A percentile compares a stretch with the other conserved stretches of the same genome.
These are phyloP conservation scores for Penicillium diatomitis DNA, from an alignment of 495 filamentous ascomycete species.

Conservation along the genomic window DNA sequence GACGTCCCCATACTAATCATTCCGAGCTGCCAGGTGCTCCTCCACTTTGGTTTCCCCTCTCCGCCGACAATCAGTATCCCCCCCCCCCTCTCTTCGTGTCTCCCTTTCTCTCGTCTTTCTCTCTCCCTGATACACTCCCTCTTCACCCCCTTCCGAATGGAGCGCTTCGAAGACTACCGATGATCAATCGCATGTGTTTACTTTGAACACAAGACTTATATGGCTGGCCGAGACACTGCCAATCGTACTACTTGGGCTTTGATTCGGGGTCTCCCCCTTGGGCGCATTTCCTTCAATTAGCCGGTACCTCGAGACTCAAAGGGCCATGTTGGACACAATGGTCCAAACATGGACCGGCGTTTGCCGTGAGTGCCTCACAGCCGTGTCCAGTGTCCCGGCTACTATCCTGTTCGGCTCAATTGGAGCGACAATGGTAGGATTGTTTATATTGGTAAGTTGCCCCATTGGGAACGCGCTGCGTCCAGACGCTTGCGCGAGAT, in stretches of 20 bases:
- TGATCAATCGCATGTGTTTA: slow-evolving; percentile 3
- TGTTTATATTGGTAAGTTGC: slow-evolving; percentile 31
- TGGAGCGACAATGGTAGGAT: slow-evolving; percentile 21
- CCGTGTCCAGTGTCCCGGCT: slow-evolving; percentile 21
- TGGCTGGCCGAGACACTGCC: slow-evolving; percentile 27
- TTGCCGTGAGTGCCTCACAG: slow-evolving; percentile 27
- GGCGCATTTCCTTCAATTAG: background rate
- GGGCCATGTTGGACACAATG: slow-evolving; percentile 16
- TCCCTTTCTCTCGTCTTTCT: background rate
- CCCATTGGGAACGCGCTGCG: background rate
- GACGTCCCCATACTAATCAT: too few species aligned
- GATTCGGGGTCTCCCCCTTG: slow-evolving; percentile 12
- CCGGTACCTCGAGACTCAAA: too few species aligned
- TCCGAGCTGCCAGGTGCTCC: too few species aligned
- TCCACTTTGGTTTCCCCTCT: too few species aligned
- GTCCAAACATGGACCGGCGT: slow-evolving; percentile 20
- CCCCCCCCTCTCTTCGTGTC: background rate
- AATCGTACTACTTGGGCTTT: slow-evolving; percentile 16
- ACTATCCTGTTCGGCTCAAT: slow-evolving; percentile 22
- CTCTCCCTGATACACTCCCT: background rate
- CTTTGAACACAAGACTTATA: slow-evolving; percentile 15
- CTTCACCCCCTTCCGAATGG: background rate
- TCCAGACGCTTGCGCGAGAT: background rate
- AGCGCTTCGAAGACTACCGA: background rate
- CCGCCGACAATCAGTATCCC: too few species aligned